These are phyloP conservation scores for Nothopassalora personata DNA, from an alignment of 2,329 filamentous ascomycete species.

Conservation along the genomic window DNA sequence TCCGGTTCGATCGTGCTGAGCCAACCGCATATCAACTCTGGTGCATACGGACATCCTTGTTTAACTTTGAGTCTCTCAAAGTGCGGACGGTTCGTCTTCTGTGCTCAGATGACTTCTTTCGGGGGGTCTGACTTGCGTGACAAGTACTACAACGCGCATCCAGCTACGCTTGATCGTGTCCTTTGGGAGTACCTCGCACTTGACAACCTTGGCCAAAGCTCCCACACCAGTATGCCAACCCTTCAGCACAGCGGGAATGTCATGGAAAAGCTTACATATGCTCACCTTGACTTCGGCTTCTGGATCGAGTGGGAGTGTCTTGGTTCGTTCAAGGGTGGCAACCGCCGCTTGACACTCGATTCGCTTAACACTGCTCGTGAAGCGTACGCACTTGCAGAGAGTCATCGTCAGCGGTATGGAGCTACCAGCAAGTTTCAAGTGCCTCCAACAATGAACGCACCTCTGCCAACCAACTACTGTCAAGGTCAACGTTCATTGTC, in stretches of 20 bases:
- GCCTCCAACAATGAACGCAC: not conserved
- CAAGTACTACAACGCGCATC: not conserved
- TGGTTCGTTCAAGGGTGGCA: not conserved
- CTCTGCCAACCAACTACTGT: not conserved
- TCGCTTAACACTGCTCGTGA: not conserved
- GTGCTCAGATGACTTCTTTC: constrained; percentile 3
- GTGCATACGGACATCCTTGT: not conserved
- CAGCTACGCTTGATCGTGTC: not conserved
- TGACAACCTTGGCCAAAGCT: not conserved
- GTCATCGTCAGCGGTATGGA: not conserved
- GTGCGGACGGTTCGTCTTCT: constrained; percentile 1
- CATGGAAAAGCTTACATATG: not conserved
- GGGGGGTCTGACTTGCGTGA: not conserved
- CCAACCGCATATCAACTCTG: not conserved
- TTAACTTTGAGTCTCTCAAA: not conserved
- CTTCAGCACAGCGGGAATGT: not conserved
- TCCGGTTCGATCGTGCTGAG: not conserved
- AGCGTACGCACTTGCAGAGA: constrained; percentile 3
- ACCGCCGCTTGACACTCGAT: not conserved
- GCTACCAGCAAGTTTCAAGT: not conserved
- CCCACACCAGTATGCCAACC: not conserved
- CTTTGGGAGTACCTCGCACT: not conserved
- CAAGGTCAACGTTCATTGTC: not conserved
- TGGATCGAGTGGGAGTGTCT: constrained; percentile 5
- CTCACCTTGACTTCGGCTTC: constrained; percentile 2